A percentile compares a stretch with the other conserved stretches of the same genome.
These are phyloP conservation scores for Sarcodon aspratus DNA, from an alignment of 768 basidiomycete species.

Conservation along the genomic window DNA sequence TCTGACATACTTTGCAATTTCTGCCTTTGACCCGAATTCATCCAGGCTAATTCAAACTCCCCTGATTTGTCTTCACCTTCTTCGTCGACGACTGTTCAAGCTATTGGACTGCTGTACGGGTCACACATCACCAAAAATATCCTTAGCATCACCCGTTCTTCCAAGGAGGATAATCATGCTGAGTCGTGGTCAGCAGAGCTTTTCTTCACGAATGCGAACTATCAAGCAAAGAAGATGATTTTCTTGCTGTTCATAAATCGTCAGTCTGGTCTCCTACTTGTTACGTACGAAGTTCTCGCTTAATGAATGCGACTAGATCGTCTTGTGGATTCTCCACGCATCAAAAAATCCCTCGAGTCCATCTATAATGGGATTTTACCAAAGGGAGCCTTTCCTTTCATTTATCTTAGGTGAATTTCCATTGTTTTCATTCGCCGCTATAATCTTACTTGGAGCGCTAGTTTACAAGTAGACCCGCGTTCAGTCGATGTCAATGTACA, in stretches of 20 bases:
- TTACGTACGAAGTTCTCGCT: background rate
- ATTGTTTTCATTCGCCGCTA: background rate
- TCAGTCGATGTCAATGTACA: conserved; percentile 97
- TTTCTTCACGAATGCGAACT: conserved; percentile 79
- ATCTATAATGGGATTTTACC: conserved; percentile 80
- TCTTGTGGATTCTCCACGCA: conserved; percentile 77
- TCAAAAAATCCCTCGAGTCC: conserved; percentile 80
- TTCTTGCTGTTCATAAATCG: conserved; percentile 94
- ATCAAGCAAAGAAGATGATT: conserved; percentile 75
- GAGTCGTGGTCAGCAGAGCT: conserved; percentile 64
- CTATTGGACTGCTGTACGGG: conserved; percentile 76
- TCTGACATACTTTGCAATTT: background rate
- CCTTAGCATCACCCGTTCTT: conserved; percentile 22
- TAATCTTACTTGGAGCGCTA: conserved; percentile 16
- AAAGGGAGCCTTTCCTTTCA: conserved; percentile 82
- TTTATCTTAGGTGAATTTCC: conserved; percentile 73
- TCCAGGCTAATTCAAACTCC: conserved; percentile 55
- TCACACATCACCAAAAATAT: conserved; percentile 73
- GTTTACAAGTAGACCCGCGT: conserved; percentile 73
- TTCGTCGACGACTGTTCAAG: conserved; percentile 46
- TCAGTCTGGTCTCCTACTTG: conserved; percentile 24
- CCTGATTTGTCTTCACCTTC: conserved; percentile 80
- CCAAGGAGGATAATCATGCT: conserved; percentile 18
- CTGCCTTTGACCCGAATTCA: background rate
- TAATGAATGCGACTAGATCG: conserved; percentile 47